Conservation (phyloP, 2,329 filamentous ascomycete genomes). For the Xylaria arbuscula region DNA sequence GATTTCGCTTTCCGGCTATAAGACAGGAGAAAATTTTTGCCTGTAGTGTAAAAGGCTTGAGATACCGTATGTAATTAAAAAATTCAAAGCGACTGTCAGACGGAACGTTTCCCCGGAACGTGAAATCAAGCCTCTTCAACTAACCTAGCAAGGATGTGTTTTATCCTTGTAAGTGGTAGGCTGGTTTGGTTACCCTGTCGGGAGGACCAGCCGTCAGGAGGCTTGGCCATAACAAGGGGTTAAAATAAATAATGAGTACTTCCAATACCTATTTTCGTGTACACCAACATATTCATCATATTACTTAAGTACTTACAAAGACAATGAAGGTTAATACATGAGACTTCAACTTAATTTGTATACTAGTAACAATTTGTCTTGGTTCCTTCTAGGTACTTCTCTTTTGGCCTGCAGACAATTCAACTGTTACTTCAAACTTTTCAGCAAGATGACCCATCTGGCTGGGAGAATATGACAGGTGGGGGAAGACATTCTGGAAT, state of each 20-base stretch:
- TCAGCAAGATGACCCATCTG: slow-evolving; percentile 1
- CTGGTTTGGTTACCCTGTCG: slow-evolving; percentile 28
- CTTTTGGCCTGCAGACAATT: background rate
- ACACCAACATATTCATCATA: background rate
- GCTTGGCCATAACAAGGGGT: slow-evolving; percentile 25
- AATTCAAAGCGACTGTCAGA: slow-evolving; percentile 26
- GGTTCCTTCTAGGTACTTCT: background rate
- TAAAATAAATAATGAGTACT: slow-evolving; percentile 12
- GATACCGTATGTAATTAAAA: slow-evolving; percentile 20
- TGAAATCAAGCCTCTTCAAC: slow-evolving; percentile 29
- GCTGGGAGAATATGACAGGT: slow-evolving; percentile 19
- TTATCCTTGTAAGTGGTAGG: slow-evolving; percentile 24
- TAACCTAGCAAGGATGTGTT: slow-evolving; percentile 28
- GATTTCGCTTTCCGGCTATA: slow-evolving; percentile 23
- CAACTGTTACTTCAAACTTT: background rate
- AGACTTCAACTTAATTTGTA: too few species aligned
- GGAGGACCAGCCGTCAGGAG: slow-evolving; percentile 14
- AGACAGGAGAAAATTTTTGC: slow-evolving; percentile 28
- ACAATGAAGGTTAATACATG: background rate
- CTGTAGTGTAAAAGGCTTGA: slow-evolving; percentile 22
- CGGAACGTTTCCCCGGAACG: slow-evolving; percentile 36
- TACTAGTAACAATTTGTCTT: background rate
- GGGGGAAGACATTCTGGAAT: slow-evolving; percentile 33
- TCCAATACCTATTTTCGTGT: background rate
- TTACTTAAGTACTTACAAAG: slow-evolving; percentile 1